Evolutionary conservation across 2,329 filamentous ascomycete genomes (phyloP), one percentile per base, ranked within the genome.

Genomic region (Aspergillus luchuensis): DNA sequence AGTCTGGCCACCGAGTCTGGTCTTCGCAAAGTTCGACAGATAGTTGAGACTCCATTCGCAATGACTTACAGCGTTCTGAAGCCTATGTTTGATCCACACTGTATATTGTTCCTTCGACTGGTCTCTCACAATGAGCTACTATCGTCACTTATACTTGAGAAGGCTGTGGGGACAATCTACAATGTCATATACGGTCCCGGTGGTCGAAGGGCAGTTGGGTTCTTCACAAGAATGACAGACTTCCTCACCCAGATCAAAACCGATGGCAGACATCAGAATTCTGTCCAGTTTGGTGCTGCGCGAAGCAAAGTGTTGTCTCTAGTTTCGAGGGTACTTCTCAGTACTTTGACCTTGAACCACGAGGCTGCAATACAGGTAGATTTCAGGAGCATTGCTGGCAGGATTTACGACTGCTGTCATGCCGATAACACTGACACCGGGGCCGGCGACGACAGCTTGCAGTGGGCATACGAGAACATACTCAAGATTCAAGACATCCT

Each of bases 121-220:
- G 52, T 64, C 8, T 52, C 57, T 15, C 21, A 58, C 28, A 47
- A 54, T 3, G 43, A 56, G 11, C 5, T 59, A 5, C 17, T 56
- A n/a, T 41, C 28, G 6, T 63, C 61, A 6, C 51, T 61, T 28
- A 39, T 38, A 4, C 52, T 63, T 4, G 59, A 63, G 49, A 58
- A 59, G 33, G 39, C 51, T n/a, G 36, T 61, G 7, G 61, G 61
- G n/a, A 63, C 61, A 6, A 61, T 63, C 13, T 63, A 61, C 33
- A 63, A 63, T 23, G 58, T 61, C 21, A 56, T 63, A 10, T 61
- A 63, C 21, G 61, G 61, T 5, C 58, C 36, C 2, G 23, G 57
- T n/a, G 58, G 61, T 8, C 56, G 17, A 3, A 41, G 59, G 19
- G 61, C 19, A 8, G 41, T 60, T n/a, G 17, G 3, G 2, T 63